Evolutionary conservation across 2,329 filamentous ascomycete genomes (phyloP).

Genomic region (Cordyceps fumosorosea): DNA sequence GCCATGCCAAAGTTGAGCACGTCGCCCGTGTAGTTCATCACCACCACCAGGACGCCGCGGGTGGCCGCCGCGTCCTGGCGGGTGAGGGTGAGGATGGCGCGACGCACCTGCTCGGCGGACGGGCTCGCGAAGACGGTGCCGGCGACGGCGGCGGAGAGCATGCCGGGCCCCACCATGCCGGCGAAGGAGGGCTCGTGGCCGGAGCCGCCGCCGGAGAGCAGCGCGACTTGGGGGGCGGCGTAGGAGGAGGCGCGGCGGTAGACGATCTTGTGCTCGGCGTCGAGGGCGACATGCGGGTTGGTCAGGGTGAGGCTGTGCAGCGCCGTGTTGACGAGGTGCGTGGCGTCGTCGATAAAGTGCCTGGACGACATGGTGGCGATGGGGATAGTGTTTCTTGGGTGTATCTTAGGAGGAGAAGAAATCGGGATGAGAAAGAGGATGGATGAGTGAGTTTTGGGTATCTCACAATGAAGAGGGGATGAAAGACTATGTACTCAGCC

Average conservation of each 20-base stretch:
- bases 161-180: slow-evolving; percentile 73
- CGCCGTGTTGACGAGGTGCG: slow-evolving; percentile 69
- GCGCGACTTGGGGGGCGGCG: slow-evolving; percentile 60
- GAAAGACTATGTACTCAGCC: background rate
- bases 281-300: slow-evolving; percentile 77
- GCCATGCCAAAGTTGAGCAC: slow-evolving; percentile 91
- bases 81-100: slow-evolving; percentile 63
- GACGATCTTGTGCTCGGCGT: slow-evolving; percentile 74
- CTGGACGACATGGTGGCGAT: slow-evolving; percentile 49
- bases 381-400: background rate
- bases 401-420: background rate
- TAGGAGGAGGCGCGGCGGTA: slow-evolving; percentile 57
- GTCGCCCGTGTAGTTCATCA: slow-evolving; percentile 93
- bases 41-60: slow-evolving; percentile 76
- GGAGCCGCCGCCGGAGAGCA: slow-evolving; percentile 82
- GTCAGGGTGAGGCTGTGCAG: slow-evolving; percentile 72
- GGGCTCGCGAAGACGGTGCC: slow-evolving; percentile 84
- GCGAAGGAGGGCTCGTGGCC: slow-evolving; percentile 88
- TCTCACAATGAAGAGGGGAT: background rate
- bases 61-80: slow-evolving; percentile 55
- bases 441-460: background rate
- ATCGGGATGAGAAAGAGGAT: background rate
- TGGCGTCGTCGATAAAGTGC: slow-evolving; percentile 85
- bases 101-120: slow-evolving; percentile 73
- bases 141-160: slow-evolving; percentile 75